A percentile compares a stretch with the other conserved stretches of the same genome.
Evolutionary conservation across 495 filamentous ascomycete species (phyloP).

Genomic region (Trichoderma erinaceum): DNA sequence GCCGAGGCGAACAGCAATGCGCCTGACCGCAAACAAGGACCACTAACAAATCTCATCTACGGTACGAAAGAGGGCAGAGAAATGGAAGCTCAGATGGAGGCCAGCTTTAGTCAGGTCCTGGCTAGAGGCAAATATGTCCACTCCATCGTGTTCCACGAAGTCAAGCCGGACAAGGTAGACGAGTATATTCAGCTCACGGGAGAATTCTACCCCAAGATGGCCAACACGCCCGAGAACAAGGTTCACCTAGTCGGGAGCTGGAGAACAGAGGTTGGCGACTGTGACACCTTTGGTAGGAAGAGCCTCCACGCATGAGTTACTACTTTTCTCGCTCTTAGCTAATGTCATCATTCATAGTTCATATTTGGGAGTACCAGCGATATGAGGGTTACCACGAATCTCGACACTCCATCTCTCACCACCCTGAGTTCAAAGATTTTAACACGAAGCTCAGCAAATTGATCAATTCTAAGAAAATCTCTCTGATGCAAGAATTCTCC

Average conservation of each 20-base stretch:
- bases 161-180: slow-evolving; percentile 90
- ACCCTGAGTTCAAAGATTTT: slow-evolving; percentile 76
- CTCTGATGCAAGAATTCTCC: slow-evolving; percentile 98
- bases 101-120: slow-evolving; percentile 86
- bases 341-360: slow-evolving; percentile 44
- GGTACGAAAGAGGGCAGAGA: slow-evolving; percentile 90
- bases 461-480: slow-evolving; percentile 76
- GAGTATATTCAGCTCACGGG: slow-evolving; percentile 93
- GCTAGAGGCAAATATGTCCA: slow-evolving; percentile 98
- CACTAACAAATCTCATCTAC: slow-evolving; percentile 73
- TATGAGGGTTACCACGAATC: slow-evolving; percentile 95
- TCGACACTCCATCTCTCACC: slow-evolving; percentile 69
- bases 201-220: slow-evolving; percentile 85
- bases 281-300: slow-evolving; percentile 85
- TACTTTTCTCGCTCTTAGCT: background rate
- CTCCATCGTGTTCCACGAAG: slow-evolving; percentile 93
- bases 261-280: slow-evolving; percentile 97
- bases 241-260: slow-evolving; percentile 97
- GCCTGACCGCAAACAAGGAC: slow-evolving; percentile 45
- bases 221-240: slow-evolving; percentile 71
- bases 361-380: slow-evolving; percentile 99
- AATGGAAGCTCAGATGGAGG: slow-evolving; percentile 89
- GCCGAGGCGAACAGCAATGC: slow-evolving; percentile 38
- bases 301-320: background rate
- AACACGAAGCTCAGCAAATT: slow-evolving; percentile 72